Evolutionary conservation across 768 basidiomycete species (phyloP).

Genomic region (Auricularia cornea): DNA sequence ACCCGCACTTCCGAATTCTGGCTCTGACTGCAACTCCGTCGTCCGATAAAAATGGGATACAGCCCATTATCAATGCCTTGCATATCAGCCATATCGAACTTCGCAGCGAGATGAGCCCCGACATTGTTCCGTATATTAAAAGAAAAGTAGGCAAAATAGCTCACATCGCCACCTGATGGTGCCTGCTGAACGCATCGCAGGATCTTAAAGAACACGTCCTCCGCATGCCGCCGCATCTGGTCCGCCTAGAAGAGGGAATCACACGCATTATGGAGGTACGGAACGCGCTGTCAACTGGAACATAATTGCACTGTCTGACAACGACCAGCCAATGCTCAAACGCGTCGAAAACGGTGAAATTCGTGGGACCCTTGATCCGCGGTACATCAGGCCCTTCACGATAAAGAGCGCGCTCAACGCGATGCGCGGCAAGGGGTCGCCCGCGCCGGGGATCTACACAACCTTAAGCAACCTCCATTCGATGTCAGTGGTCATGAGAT

Average conservation of each 20-base stretch:
- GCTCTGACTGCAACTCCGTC: slow-evolving; percentile 97
- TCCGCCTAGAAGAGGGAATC: slow-evolving; percentile 57
- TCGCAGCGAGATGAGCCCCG: slow-evolving; percentile 82
- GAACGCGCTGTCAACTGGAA: background rate
- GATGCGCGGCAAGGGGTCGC: slow-evolving; percentile 18
- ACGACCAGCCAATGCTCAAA: slow-evolving; percentile 26
- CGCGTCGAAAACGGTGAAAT: slow-evolving; percentile 31
- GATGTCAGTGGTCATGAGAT: slow-evolving; percentile 53
- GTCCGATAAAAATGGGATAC: slow-evolving; percentile 74
- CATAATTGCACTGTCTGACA: slow-evolving; percentile 12
- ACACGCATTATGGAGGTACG: slow-evolving; percentile 67
- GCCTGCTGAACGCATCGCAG: slow-evolving; percentile 28
- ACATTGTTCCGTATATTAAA: slow-evolving; percentile 78
- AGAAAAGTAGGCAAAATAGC: slow-evolving; percentile 51
- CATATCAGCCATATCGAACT: slow-evolving; percentile 96
- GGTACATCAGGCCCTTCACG: slow-evolving; percentile 57
- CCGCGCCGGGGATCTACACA: background rate
- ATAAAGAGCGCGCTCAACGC: slow-evolving; percentile 36
- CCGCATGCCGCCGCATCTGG: slow-evolving; percentile 58
- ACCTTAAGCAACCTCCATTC: background rate
- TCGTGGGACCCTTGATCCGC: slow-evolving; percentile 44
- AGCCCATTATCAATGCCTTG: slow-evolving; percentile 80
- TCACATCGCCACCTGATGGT: slow-evolving; percentile 5
- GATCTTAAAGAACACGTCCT: slow-evolving; percentile 73
- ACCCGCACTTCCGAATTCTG: slow-evolving; percentile 85